phyloP scores from a whole-genome alignment of 768 basidiomycete genomes.

The Pleurotus pulmonarius region DNA sequence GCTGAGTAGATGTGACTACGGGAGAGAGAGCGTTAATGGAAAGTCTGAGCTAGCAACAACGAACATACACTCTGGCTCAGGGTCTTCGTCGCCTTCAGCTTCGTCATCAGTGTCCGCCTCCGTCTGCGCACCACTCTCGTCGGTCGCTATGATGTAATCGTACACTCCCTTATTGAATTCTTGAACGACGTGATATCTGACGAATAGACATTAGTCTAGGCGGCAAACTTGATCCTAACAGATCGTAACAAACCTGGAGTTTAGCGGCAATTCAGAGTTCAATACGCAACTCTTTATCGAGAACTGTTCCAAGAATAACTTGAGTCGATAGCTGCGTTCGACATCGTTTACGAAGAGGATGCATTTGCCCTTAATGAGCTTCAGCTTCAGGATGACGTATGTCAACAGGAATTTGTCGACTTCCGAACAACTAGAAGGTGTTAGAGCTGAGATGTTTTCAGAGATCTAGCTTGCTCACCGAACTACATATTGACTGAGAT shows the following conservation, averaged over 20 bases:
- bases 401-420: slow-evolving; percentile 95
- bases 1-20: slow-evolving; percentile 55
- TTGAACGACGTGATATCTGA: slow-evolving; percentile 92
- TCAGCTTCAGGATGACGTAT: slow-evolving; percentile 95
- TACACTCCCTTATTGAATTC: slow-evolving; percentile 99
- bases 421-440: slow-evolving; percentile 69
- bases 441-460: neutral
- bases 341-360: slow-evolving; percentile 96
- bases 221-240: neutral
- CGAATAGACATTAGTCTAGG: neutral
- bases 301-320: slow-evolving; percentile 98
- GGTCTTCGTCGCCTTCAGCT: slow-evolving; percentile 40
- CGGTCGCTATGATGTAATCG: slow-evolving; percentile 97
- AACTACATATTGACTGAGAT: slow-evolving; percentile 84
- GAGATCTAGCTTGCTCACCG: slow-evolving; percentile 38
- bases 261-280: slow-evolving; percentile 92
- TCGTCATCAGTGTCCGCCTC: slow-evolving; percentile 43
- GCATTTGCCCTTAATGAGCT: slow-evolving; percentile 93
- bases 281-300: slow-evolving; percentile 94
- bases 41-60: neutral
- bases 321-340: slow-evolving; percentile 90
- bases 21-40: neutral
- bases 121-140: slow-evolving; percentile 66
- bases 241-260: slow-evolving; percentile 60
- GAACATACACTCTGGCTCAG: slow-evolving; percentile 29